A percentile compares a stretch with the other conserved stretches of the same genome.
phyloP scores from a whole-genome alignment of 495 filamentous ascomycete genomes.

The Tirmania nivea region DNA sequence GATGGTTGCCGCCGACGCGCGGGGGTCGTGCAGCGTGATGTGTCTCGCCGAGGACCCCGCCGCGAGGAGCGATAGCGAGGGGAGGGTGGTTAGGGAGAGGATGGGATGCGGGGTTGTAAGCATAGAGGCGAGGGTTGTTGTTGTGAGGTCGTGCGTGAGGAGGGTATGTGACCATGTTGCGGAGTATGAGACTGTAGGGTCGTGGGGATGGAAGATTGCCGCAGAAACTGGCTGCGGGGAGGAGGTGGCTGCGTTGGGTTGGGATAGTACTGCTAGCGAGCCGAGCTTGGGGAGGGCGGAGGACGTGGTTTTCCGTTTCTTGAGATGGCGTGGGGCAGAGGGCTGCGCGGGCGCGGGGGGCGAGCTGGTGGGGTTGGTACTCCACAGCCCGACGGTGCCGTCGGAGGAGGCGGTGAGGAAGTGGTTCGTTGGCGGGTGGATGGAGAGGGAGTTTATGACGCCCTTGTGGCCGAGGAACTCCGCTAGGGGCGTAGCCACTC shows the following conservation, averaged over 20 bases:
- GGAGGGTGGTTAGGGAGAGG: conserved; percentile 48
- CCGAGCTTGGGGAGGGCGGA: conserved; percentile 18
- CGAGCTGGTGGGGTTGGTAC: conserved; percentile 44
- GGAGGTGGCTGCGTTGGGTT: background rate
- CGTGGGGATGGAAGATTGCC: conserved; percentile 60
- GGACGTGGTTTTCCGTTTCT: conserved; percentile 55
- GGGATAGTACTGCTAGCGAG: background rate
- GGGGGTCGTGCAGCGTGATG: conserved; percentile 76
- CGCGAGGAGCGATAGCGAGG: conserved; percentile 45
- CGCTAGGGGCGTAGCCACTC: conserved; percentile 47
- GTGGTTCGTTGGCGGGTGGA: conserved; percentile 50
- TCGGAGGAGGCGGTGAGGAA: conserved; percentile 70
- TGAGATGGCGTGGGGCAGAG: conserved; percentile 36
- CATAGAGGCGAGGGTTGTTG: conserved; percentile 47
- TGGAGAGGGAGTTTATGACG: conserved; percentile 51
- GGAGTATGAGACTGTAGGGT: conserved; percentile 76
- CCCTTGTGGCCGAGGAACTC: conserved; percentile 73
- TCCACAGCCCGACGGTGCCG: conserved; percentile 66
- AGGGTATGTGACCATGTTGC: conserved; percentile 72
- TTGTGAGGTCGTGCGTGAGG: conserved; percentile 77
- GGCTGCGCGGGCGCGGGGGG: conserved; percentile 45
- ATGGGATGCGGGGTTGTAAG: conserved; percentile 64
- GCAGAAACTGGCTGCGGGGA: conserved; percentile 34
- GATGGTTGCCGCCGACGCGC: conserved; percentile 46
- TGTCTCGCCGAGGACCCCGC: conserved; percentile 68